Evolutionary conservation across 257 asterid species (phyloP).

Genomic region (Ocimum tenuiflorum): DNA sequence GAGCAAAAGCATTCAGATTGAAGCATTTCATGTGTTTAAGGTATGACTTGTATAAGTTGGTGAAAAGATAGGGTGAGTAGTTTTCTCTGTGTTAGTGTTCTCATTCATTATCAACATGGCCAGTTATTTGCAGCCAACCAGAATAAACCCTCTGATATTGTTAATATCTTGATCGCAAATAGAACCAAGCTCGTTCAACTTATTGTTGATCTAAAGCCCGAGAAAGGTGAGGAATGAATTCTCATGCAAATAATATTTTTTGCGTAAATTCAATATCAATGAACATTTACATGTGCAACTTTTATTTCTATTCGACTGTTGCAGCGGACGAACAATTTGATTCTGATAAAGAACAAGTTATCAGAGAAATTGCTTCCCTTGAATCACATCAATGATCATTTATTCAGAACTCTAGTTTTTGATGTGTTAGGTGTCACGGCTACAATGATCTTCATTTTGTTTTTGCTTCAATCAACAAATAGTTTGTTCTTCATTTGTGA

Average conservation of each 20-base stretch:
- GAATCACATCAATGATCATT: constrained; percentile 42
- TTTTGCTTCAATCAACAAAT: too few species aligned
- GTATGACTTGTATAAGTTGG: constrained; percentile 31
- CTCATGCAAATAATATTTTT: not conserved
- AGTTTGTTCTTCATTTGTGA: too few species aligned
- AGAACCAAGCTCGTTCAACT: constrained; percentile 77
- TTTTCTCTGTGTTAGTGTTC: not conserved
- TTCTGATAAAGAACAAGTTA: constrained; percentile 78
- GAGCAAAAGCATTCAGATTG: constrained; percentile 83
- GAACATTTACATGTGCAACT: not conserved
- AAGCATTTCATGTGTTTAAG: constrained; percentile 90
- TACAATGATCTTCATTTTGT: too few species aligned
- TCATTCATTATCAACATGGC: constrained; percentile 10
- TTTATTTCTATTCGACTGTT: not conserved
- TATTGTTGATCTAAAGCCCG: constrained; percentile 61
- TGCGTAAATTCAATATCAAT: not conserved
- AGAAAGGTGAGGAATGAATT: constrained; percentile 41
- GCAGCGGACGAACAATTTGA: constrained; percentile 84
- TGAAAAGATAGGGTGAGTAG: too few species aligned
- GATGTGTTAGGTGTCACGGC: not conserved
- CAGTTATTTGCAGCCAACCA: constrained; percentile 87
- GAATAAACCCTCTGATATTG: constrained; percentile 74
- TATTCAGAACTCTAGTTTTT: constrained; percentile 9
- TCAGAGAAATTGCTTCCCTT: constrained; percentile 65
- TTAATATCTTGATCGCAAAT: constrained; percentile 58